These are phyloP conservation scores for Solanum aculeatissimum DNA, from an alignment of 305 asterid species.

Conservation along the genomic window DNA sequence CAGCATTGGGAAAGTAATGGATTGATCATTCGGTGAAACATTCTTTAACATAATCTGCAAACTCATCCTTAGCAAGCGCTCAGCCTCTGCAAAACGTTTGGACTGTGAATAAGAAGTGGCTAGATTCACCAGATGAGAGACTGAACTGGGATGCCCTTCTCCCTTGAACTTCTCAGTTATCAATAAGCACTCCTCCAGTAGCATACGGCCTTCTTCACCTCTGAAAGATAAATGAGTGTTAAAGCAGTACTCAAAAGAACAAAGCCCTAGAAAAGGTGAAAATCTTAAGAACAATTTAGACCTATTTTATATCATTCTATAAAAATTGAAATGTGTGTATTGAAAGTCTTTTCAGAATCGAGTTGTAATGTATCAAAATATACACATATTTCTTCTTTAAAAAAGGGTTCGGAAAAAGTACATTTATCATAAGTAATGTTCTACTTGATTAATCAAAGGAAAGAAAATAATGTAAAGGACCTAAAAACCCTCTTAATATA, in stretches of 20 bases:
- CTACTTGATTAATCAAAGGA: background rate
- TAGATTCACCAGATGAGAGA: conserved; percentile 71
- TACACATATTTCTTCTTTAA: background rate
- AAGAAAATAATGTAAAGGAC: background rate
- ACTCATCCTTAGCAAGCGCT: conserved; percentile 61
- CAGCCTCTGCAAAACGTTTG: conserved; percentile 74
- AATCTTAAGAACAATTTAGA: background rate
- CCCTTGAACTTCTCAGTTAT: conserved; percentile 56
- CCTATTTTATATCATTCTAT: background rate
- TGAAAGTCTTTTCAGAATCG: background rate
- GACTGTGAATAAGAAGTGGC: conserved; percentile 80
- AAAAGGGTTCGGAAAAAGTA: background rate
- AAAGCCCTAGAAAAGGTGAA: background rate
- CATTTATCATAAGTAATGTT: background rate
- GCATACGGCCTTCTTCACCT: conserved; percentile 64
- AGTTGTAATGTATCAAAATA: background rate
- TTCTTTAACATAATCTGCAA: conserved; percentile 55
- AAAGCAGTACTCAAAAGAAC: background rate
- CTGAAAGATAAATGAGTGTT: conserved; percentile 11
- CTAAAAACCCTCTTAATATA: background rate
- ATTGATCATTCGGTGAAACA: conserved; percentile 64
- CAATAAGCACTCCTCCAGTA: conserved; percentile 60
- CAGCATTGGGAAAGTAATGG: conserved; percentile 77
- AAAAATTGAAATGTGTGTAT: background rate
- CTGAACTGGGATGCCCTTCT: conserved; percentile 63